Percentiles rank a stretch among this genome's conserved stretches.
phyloP scores from a whole-genome alignment of 225 moss, liverwort and hornwort genomes.

The Bryum argenteum region DNA sequence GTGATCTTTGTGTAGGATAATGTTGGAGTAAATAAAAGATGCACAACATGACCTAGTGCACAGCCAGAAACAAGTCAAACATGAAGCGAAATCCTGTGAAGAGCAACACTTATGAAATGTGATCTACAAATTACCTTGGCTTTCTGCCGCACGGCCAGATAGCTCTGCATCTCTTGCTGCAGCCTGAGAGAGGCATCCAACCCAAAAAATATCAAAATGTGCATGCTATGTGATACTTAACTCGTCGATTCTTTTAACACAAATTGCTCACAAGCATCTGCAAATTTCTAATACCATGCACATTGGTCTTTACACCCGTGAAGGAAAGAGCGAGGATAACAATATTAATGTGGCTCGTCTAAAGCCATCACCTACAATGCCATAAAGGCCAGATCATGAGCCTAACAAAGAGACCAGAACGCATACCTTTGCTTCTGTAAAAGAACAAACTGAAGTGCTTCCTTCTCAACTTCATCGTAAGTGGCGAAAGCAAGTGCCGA shows the following conservation, averaged over 20 bases:
- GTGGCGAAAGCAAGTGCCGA: constrained; percentile 73
- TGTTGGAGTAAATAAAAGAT: neutral
- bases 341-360: neutral
- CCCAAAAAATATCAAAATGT: constrained; percentile 8
- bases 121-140: constrained; percentile 57
- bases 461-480: constrained; percentile 82
- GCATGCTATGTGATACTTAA: neutral
- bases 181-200: constrained; percentile 53
- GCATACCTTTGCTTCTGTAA: constrained; percentile 77
- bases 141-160: constrained; percentile 72
- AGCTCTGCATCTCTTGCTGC: constrained; percentile 87
- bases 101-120: constrained; percentile 5
- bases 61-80: neutral
- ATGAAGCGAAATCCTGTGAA: neutral
- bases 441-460: constrained; percentile 76
- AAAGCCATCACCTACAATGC: neutral
- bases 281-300: constrained; percentile 14
- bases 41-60: neutral
- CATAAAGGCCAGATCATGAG: neutral
- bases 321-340: constrained; percentile 7
- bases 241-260: neutral
- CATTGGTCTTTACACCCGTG: neutral
- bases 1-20: neutral
- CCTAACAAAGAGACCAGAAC: neutral
- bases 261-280: constrained; percentile 10